These are phyloP conservation scores for Rubroshorea leprosula DNA, from an alignment of 345 rosid genomes.

Conservation along the genomic window DNA sequence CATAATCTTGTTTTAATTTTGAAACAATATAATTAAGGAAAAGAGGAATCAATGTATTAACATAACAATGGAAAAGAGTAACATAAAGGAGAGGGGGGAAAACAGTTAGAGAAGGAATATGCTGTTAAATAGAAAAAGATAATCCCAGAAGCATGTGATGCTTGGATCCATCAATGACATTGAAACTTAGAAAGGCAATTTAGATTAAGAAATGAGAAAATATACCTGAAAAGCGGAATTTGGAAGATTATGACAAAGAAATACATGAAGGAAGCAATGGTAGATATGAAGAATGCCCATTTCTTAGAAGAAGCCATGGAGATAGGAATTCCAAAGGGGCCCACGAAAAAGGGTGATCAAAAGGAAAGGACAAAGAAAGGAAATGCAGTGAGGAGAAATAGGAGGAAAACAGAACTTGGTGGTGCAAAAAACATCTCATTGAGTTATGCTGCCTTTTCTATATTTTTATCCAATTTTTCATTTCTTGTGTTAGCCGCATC, in stretches of 20 bases:
- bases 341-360: background rate
- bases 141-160: background rate
- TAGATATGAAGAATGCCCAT: slow-evolving; percentile 53
- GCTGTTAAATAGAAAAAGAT: background rate
- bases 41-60: too few relatives aligned
- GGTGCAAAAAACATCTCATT: background rate
- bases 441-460: too few relatives aligned
- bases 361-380: background rate
- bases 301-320: slow-evolving; percentile 48
- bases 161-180: background rate
- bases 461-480: too few relatives aligned
- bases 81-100: too few relatives aligned
- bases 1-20: too few relatives aligned
- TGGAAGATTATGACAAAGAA: slow-evolving; percentile 61
- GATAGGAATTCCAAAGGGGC: background rate
- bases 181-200: background rate
- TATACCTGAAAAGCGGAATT: slow-evolving; percentile 84
- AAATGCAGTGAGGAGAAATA: background rate
- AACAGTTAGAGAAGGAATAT: background rate
- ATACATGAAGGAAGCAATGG: slow-evolving; percentile 36
- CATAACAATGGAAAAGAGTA: too few relatives aligned
- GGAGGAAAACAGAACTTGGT: background rate
- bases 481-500: too few relatives aligned
- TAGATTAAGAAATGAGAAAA: background rate
- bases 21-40: too few relatives aligned